Evolutionary conservation across 352 stramenopile species (phyloP), one percentile per base, ranked within the genome.

Genomic region (Pythium diclinum): DNA sequence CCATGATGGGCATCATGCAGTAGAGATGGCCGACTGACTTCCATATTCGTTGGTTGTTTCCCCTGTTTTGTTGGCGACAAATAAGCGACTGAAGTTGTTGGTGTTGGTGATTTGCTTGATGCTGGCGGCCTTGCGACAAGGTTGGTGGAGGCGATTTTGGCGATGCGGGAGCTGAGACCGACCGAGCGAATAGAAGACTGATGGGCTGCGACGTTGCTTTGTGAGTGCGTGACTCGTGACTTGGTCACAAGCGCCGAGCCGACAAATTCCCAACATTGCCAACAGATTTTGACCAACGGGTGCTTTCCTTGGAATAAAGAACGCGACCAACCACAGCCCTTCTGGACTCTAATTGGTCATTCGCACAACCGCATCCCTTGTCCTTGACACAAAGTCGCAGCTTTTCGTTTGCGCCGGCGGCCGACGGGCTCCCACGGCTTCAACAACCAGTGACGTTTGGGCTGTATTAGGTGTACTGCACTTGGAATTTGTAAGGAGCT

Each of bases 361-460:
- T 28, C 23, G 16, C 14, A 40, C n/a, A 56, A 51, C 58, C 57
- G 19, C 57, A 63, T 36, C 57, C 57, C 57, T 63, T 36, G 42
- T 48, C 44, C 32, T 28, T 56, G 25, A 48, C 46, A n/a, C 57
- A 30, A 57, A 48, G 23, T 56, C 46, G 30, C 57, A 63, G 42
- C 33, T 42, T 21, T 42, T 57, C 51, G n/a, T 42, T 38, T 21
- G 23, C 21, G 42, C 32, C 54, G 53, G 32, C 34, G 47, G 30
- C 2, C 23, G 17, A 21, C 21, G 56, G 19, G 47, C 8, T 63
- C 47, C 44, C 47, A 40, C 28, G 7, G n/a, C 47, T 64, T 64
- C 46, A 64, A 64, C 33, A 48, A 47, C 46, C 58, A 1, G 47
- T 49, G 47, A 63, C 46, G 47, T 28, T 56, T 61, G 10, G 54